Percentiles rank a stretch among this genome's conserved stretches.
Conservation (phyloP, 139 green algal genomes). For the Prasinococcaceae sp. region DNA sequence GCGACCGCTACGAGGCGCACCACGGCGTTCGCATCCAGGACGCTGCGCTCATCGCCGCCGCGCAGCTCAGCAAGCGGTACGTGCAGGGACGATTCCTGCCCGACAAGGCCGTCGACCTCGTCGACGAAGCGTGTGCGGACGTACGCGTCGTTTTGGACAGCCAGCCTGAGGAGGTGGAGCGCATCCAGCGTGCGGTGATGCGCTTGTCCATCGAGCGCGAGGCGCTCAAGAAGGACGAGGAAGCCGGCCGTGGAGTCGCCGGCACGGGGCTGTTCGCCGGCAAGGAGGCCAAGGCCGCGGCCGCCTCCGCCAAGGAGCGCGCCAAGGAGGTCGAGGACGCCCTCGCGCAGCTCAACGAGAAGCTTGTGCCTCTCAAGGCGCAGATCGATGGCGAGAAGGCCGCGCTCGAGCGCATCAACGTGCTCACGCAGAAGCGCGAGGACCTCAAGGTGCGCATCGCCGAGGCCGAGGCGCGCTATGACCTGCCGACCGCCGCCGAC, state of each 20-base stretch:
- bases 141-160: conserved; percentile 52
- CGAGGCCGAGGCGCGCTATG: conserved; percentile 50
- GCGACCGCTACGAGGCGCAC: conserved; percentile 65
- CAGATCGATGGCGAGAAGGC: conserved; percentile 57
- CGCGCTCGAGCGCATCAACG: conserved; percentile 49
- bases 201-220: conserved; percentile 48
- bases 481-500: conserved; percentile 46
- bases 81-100: conserved; percentile 52
- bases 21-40: conserved; percentile 58
- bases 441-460: conserved; percentile 38
- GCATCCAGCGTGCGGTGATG: conserved; percentile 47
- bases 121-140: conserved; percentile 65
- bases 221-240: conserved; percentile 79
- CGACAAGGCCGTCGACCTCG: conserved; percentile 80
- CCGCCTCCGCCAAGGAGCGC: conserved; percentile 33
- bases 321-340: conserved; percentile 39
- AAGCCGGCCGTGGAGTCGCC: conserved; percentile 18
- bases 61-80: conserved; percentile 52
- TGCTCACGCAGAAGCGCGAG: conserved; percentile 35
- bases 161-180: conserved; percentile 66
- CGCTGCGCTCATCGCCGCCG: conserved; percentile 49
- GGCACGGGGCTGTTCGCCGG: not conserved
- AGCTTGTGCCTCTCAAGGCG: conserved; percentile 60
- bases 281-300: conserved; percentile 21
- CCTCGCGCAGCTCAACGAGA: conserved; percentile 43